phyloP scores from a whole-genome alignment of 208 protist species.

The Acanthamoeba castellanii region DNA sequence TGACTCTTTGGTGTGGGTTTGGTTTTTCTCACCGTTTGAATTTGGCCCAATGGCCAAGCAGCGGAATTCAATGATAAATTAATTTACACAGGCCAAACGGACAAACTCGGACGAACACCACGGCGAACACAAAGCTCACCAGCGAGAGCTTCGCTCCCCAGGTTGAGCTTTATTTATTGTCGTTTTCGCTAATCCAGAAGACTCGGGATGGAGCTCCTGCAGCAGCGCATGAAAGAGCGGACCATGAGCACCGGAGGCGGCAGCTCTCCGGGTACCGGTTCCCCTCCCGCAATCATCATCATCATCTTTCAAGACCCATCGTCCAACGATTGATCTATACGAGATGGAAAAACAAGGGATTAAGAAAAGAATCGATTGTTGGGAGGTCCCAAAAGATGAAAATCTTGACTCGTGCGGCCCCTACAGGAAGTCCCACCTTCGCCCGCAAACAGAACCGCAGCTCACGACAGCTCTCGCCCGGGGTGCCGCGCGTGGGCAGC shows the following conservation, averaged over 20 bases:
- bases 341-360: too few relatives aligned
- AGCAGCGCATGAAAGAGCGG: constrained; percentile 46
- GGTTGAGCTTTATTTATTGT: neutral
- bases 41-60: neutral
- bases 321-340: too few relatives aligned
- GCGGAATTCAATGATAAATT: neutral
- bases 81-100: neutral
- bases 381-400: too few relatives aligned
- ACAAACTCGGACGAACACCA: neutral
- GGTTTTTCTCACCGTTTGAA: neutral
- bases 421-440: neutral
- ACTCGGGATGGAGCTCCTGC: constrained; percentile 27
- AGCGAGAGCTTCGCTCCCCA: neutral
- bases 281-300: neutral
- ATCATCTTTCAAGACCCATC: neutral
- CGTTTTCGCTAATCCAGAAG: too few relatives aligned
- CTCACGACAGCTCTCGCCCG: neutral
- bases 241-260: neutral
- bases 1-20: too few relatives aligned
- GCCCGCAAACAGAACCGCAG: neutral
- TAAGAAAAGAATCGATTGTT: too few relatives aligned
- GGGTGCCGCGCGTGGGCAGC: neutral
- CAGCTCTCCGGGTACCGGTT: neutral
- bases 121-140: neutral
- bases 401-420: too few relatives aligned